Conservation (phyloP, 257 asterid species). For the Orobanche coerulescens region DNA sequence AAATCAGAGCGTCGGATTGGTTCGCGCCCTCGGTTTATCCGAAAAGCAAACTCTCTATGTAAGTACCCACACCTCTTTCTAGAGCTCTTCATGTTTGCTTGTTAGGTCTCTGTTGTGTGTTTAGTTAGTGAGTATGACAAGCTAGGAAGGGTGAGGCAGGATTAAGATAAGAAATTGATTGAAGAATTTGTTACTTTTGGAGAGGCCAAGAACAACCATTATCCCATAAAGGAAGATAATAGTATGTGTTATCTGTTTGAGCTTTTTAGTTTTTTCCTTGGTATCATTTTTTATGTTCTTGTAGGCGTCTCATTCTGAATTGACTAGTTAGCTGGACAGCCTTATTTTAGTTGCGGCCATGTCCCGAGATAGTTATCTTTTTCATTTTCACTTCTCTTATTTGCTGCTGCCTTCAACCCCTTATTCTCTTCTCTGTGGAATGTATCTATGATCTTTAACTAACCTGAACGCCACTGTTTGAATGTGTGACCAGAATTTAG, state of each 20-base stretch:
- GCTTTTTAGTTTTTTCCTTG: constrained; percentile 8
- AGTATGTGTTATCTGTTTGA: not conserved
- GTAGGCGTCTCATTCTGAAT: not conserved
- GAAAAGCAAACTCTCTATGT: constrained; percentile 67
- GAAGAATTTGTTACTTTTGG: not conserved
- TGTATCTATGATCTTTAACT: constrained; percentile 14
- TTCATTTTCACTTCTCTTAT: not conserved
- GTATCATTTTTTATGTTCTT: not conserved
- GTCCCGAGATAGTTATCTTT: not conserved
- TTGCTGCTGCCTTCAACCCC: constrained; percentile 1
- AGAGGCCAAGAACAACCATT: not conserved
- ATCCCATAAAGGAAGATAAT: not conserved
- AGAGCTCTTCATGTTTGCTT: not conserved
- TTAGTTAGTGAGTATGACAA: not conserved
- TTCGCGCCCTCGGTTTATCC: constrained; percentile 83
- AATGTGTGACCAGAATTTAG: not conserved
- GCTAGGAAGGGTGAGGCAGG: not conserved
- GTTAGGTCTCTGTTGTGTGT: not conserved
- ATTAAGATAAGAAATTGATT: constrained; percentile 7
- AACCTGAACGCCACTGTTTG: not conserved
- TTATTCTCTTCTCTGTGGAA: not conserved
- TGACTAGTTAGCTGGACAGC: not conserved
- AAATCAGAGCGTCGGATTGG: constrained; percentile 86
- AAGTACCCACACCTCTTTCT: constrained; percentile 12
- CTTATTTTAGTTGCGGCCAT: not conserved